phyloP scores from a whole-genome alignment of 371 early-diverging fungal species.

The Apophysomyces ossiformis region DNA sequence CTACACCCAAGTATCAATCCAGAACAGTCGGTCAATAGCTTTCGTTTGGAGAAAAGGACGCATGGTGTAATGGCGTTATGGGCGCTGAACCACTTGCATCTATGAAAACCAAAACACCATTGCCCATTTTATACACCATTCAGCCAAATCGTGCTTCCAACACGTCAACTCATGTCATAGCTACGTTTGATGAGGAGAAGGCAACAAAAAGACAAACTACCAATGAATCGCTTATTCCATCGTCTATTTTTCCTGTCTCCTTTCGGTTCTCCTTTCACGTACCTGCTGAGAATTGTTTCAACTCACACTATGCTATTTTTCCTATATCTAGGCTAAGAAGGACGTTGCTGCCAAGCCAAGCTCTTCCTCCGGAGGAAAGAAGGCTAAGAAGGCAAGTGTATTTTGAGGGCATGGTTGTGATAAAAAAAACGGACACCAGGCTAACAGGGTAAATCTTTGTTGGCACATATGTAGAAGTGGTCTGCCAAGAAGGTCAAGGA shows the following conservation, averaged over 20 bases:
- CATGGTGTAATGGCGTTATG: not conserved
- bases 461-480: slow-evolving; percentile 73
- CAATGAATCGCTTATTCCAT: no score
- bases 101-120: no score
- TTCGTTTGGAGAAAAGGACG: not conserved
- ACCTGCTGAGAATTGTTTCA: not conserved
- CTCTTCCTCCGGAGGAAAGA: slow-evolving; percentile 83
- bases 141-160: no score
- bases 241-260: no score
- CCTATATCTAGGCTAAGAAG: slow-evolving; percentile 57
- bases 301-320: not conserved
- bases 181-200: no score
- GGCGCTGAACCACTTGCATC: no score
- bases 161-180: no score
- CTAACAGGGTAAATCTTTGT: not conserved
- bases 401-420: not conserved
- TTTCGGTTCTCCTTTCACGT: not conserved
- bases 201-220: no score
- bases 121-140: no score
- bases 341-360: slow-evolving; percentile 72
- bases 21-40: not conserved
- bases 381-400: slow-evolving; percentile 70
- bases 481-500: slow-evolving; percentile 96
- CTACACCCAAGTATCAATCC: not conserved
- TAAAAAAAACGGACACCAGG: not conserved